Evolutionary conservation across 306 rosid genomes (phyloP).

Genomic region (Lablab purpureus): DNA sequence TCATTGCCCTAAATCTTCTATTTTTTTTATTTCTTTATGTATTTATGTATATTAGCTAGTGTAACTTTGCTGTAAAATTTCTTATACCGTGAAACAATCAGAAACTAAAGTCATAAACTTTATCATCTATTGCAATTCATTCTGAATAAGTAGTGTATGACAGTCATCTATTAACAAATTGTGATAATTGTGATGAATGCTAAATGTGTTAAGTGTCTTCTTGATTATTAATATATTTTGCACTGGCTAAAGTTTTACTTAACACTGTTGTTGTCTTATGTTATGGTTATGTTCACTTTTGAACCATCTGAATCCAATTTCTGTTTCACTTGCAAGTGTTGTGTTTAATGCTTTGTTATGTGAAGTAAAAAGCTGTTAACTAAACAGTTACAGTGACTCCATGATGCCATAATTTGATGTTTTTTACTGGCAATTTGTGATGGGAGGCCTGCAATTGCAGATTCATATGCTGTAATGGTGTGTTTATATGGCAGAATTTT

Average conservation of each 20-base stretch:
- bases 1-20: not conserved
- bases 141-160: not conserved
- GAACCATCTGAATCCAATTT: constrained; percentile 7
- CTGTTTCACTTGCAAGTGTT: not conserved
- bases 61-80: not conserved
- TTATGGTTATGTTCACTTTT: constrained; percentile 2
- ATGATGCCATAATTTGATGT: not conserved
- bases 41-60: constrained; percentile 21
- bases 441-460: not conserved
- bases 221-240: not conserved
- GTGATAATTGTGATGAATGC: too few species aligned
- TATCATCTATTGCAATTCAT: not conserved
- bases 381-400: not conserved
- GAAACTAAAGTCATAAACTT: not conserved
- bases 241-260: not conserved
- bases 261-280: not conserved
- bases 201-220: not conserved
- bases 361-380: not conserved
- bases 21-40: not conserved
- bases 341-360: not conserved
- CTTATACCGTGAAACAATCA: not conserved
- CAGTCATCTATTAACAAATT: too few species aligned
- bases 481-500: not conserved
- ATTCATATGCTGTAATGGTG: not conserved
- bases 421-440: not conserved